Conservation (phyloP, 371 early-diverging fungal species). For the Globomyces sp. region DNA sequence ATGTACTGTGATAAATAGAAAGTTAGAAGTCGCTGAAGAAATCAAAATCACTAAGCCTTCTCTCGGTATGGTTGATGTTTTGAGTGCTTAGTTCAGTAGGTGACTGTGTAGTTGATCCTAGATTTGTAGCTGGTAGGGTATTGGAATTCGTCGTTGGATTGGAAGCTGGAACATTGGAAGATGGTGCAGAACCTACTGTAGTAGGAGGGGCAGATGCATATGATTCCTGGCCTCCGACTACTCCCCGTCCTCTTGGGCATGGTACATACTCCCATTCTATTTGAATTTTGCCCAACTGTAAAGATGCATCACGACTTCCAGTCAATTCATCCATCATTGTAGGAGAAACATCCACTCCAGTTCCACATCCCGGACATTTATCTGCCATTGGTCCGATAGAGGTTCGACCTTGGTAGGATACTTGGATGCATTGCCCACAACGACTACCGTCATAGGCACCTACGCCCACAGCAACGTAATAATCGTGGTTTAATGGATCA, state of each 20-base stretch:
- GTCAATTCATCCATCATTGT: conserved; percentile 7
- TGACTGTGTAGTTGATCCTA: too few species aligned
- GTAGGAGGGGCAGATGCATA: background rate
- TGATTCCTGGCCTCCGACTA: background rate
- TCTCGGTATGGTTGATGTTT: too few species aligned
- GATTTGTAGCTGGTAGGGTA: too few species aligned
- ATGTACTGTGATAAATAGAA: too few species aligned
- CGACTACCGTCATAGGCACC: background rate
- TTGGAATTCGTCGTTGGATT: too few species aligned
- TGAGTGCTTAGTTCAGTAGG: too few species aligned
- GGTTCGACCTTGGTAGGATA: background rate
- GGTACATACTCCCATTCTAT: conserved; percentile 5
- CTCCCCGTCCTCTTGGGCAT: conserved; percentile 6
- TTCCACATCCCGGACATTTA: background rate
- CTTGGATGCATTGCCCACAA: conserved; percentile 12
- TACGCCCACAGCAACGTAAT: conserved; percentile 10
- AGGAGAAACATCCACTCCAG: conserved; percentile 11
- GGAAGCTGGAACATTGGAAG: background rate
- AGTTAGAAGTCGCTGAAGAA: too few species aligned
- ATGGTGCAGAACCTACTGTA: background rate
- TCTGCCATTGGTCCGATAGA: conserved; percentile 6
- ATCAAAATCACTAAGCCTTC: too few species aligned
- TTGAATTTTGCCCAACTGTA: background rate
- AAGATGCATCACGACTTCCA: background rate
- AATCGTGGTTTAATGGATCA: conserved; percentile 1